These are phyloP conservation scores for Penicillium alfredii DNA, from an alignment of 495 filamentous ascomycete genomes.

Conservation along the genomic window DNA sequence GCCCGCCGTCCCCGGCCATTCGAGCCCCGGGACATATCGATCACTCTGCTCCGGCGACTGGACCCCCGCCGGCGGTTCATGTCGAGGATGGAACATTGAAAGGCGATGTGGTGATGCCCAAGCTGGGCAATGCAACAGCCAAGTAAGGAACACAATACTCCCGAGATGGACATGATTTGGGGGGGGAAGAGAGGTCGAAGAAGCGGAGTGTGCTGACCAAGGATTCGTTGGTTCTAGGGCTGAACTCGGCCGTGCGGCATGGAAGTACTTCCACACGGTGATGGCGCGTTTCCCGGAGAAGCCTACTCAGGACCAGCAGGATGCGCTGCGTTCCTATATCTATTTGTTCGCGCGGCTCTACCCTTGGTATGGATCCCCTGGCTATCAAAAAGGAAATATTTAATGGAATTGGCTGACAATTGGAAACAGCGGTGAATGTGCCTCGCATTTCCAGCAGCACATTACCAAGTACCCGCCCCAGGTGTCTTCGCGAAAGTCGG, in stretches of 20 bases:
- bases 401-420: constrained; percentile 15
- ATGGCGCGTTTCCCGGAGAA: constrained; percentile 89
- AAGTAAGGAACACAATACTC: constrained; percentile 38
- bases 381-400: too few relatives aligned
- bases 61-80: constrained; percentile 14
- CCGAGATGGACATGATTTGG: too few relatives aligned
- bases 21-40: constrained; percentile 41
- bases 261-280: constrained; percentile 93
- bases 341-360: constrained; percentile 89
- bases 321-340: constrained; percentile 78
- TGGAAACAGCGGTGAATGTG: constrained; percentile 81
- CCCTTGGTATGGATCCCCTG: constrained; percentile 72
- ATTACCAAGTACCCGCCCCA: constrained; percentile 85
- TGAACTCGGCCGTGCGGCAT: constrained; percentile 80
- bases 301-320: constrained; percentile 74
- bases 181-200: too few relatives aligned
- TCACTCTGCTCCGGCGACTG: constrained; percentile 19
- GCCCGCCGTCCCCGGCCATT: constrained; percentile 36
- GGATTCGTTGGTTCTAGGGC: constrained; percentile 47
- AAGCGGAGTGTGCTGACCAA: constrained; percentile 5
- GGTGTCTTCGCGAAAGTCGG: constrained; percentile 72
- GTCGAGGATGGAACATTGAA: constrained; percentile 48
- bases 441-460: constrained; percentile 79
- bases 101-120: constrained; percentile 79
- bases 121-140: constrained; percentile 84